Evolutionary conservation across 441 rosid species (phyloP), one percentile per base, ranked within the genome.

Genomic region (Pelargonium cotyledonis): DNA sequence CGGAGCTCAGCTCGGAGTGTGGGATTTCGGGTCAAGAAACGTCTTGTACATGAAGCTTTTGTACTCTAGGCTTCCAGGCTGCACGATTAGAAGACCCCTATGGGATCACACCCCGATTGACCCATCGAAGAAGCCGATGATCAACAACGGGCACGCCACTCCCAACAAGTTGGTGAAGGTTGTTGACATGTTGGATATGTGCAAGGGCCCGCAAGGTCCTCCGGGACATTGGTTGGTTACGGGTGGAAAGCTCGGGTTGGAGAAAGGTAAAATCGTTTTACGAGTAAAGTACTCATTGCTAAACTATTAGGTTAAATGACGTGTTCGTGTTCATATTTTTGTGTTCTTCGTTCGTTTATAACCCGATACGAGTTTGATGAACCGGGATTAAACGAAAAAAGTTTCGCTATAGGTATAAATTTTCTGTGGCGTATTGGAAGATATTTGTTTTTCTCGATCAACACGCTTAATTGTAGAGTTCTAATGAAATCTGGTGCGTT

Each of bases 141-240:
- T n/a, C n/a, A n/a, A n/a, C n/a, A n/a, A n/a, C n/a, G n/a, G n/a
- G n/a, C n/a, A n/a, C n/a, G n/a, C n/a, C n/a, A n/a, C n/a, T n/a
- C 21, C n/a, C 40, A 63, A 35, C 44, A 88, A 86, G 65, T 79
- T 89, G 43, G 85, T 81, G 0, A 89, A 86, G 85, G 80, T 86
- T 15, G 89, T 89, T 29, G 91, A 89, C 70, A 51, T 74, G 65
- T 80, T 87, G 1, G 89, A 86, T 76, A 86, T 89, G 95, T 83
- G 75, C 2, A 85, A 82, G 75, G 95, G 91, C 61, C 89, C 95
- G 6, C 87, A 84, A 55, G 91, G 86, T 78, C 73, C 83, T 67
- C 91, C 95, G 4, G 95, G 91, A 43, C 91, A 89, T 77, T 89
- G 95, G 95, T 75, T 86, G 82, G 89, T 89, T n/a, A 88, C 95